Evolutionary conservation across 441 rosid genomes (phyloP), one percentile per base, ranked within the genome.

Genomic region (Jatropha multifida): DNA sequence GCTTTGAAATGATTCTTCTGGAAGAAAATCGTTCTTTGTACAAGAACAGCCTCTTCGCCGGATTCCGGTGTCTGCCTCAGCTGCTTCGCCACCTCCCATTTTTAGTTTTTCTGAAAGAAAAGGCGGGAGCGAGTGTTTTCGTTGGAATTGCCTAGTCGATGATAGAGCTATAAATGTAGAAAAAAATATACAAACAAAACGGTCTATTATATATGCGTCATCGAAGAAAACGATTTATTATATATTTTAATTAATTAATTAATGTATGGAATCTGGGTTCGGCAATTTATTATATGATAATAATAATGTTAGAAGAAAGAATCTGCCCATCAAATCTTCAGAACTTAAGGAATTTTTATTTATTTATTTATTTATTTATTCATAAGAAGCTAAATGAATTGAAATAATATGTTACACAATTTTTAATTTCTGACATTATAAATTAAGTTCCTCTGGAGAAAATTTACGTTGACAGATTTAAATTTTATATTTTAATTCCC

Each of bases 1-100:
- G 79, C 83, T 89, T 81, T 78, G 54, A 72, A 94, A 94, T 59
- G 98, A 92, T 72, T 88, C 93, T 40, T 89, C 98, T 0, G 97
- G 98, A 26, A 94, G 85, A 80, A 94, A 92, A 79, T 92, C 96
- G 2, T 84, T 83, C 75, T 88, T 92, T 0, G 86, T 70, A 80
- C 96, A 94, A 13, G 90, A 84, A 81, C 93, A 94, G 0, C 82
- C 83, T 81, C 94, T 80, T 81, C 88, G 74, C 72, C 86, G 81
- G 4, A 86, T 60, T 10, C 83, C 88, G 13, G 65, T 78, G 52
- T 69, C 89, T 11, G 69, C 81, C 51, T 71, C 77, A 0, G 51
- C 76, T 3, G 5, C 71, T 0, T 4, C 74, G 15, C 75, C 79
- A 7, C 17, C 40, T 17, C 65, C 74, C 73, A 65, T 69, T 42